phyloP scores from a whole-genome alignment of 1,284 basidiomycete genomes.

The Bjerkandera adusta region DNA sequence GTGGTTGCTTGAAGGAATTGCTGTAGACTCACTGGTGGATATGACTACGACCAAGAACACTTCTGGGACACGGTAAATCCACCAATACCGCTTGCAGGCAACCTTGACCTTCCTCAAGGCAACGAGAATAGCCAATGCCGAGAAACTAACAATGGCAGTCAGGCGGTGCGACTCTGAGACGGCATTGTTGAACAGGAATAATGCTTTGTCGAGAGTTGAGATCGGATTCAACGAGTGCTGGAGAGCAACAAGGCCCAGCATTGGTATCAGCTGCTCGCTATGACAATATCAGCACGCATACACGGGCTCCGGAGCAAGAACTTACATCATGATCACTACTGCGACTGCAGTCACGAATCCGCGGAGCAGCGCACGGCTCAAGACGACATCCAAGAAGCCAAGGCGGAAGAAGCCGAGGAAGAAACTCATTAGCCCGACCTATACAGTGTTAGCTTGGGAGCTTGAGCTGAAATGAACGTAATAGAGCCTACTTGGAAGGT shows the following conservation, averaged over 20 bases:
- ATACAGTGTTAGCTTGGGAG: background rate
- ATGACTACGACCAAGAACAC: conserved; percentile 76
- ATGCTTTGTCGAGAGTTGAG: conserved; percentile 72
- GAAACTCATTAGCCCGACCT: conserved; percentile 89
- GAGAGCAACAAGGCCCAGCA: conserved; percentile 72
- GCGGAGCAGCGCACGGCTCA: conserved; percentile 84
- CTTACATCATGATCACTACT: conserved; percentile 71
- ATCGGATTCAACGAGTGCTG: conserved; percentile 54
- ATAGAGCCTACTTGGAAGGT: conserved; percentile 70
- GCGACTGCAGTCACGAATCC: conserved; percentile 87
- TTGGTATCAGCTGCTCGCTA: conserved; percentile 79
- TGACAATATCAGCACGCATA: background rate
- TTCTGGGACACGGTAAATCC: conserved; percentile 83
- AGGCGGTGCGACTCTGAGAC: conserved; percentile 54
- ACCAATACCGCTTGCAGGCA: conserved; percentile 51
- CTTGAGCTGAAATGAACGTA: background rate
- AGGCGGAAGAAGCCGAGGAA: conserved; percentile 85
- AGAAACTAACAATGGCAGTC: conserved; percentile 75
- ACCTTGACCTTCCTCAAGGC: conserved; percentile 52
- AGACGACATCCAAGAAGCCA: conserved; percentile 92
- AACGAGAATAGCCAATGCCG: conserved; percentile 66
- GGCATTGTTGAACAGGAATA: conserved; percentile 73
- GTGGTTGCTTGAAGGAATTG: no score
- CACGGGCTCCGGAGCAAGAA: conserved; percentile 12
- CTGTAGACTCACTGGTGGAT: conserved; percentile 70